Percentiles rank a stretch among this genome's conserved stretches.
phyloP scores from a whole-genome alignment of 371 early-diverging fungal genomes.

The Mucor indicus region DNA sequence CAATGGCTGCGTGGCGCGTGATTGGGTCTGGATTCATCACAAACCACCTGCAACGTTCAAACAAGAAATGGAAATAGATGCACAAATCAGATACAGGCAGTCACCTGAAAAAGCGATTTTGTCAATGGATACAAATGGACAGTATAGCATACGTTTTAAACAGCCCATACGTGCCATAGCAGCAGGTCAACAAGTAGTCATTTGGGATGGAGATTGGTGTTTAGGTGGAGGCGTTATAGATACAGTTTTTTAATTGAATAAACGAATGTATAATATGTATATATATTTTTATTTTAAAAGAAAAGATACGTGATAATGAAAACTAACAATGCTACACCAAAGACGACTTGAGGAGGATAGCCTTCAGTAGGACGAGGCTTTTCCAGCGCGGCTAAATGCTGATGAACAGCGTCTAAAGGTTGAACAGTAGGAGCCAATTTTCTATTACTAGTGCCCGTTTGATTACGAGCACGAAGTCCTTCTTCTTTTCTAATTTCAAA shows the following conservation, averaged over 20 bases:
- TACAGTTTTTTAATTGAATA: slow-evolving; percentile 5
- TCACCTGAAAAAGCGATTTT: slow-evolving; percentile 36
- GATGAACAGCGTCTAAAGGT: slow-evolving; percentile 50
- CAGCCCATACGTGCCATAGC: slow-evolving; percentile 48
- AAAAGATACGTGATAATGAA: slow-evolving; percentile 22
- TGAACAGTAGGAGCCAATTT: slow-evolving; percentile 35
- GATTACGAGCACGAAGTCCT: slow-evolving; percentile 18
- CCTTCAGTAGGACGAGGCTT: slow-evolving; percentile 49
- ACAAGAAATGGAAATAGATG: slow-evolving; percentile 24
- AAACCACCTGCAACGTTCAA: slow-evolving; percentile 7
- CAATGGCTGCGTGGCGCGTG: slow-evolving; percentile 25
- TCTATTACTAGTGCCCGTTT: slow-evolving; percentile 6
- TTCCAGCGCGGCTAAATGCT: slow-evolving; percentile 53
- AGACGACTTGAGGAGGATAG: slow-evolving; percentile 17
- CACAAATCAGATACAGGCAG: slow-evolving; percentile 48
- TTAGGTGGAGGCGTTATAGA: slow-evolving; percentile 54
- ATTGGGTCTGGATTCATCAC: slow-evolving; percentile 47
- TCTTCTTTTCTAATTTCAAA: slow-evolving; percentile 13
- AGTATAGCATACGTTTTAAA: slow-evolving; percentile 27
- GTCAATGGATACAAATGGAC: slow-evolving; percentile 13
- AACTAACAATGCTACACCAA: slow-evolving; percentile 11
- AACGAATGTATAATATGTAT: background rate
- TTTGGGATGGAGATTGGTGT: slow-evolving; percentile 55
- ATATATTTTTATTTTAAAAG: slow-evolving; percentile 8
- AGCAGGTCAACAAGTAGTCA: slow-evolving; percentile 49